Evolutionary conservation across 2,329 filamentous ascomycete species (phyloP).

Genomic region (Fusarium musae): DNA sequence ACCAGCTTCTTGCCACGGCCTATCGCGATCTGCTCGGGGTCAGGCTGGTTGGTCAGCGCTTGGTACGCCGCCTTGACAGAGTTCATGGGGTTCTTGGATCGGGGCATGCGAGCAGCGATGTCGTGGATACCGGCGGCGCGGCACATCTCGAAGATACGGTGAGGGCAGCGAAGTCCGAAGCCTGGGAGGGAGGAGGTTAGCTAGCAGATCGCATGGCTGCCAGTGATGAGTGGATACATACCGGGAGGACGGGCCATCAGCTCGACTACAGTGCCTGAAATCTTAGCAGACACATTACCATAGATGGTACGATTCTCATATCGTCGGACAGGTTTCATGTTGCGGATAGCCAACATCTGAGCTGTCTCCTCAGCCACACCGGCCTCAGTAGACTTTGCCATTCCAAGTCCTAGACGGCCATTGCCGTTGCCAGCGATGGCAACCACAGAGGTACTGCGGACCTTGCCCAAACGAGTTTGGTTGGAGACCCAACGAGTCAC

Average conservation of each 20-base stretch:
- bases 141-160: slow-evolving; percentile 94
- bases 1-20: slow-evolving; percentile 95
- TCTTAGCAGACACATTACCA: slow-evolving; percentile 84
- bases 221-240: slow-evolving; percentile 58
- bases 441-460: slow-evolving; percentile 79
- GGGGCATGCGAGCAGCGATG: slow-evolving; percentile 82
- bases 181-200: slow-evolving; percentile 63
- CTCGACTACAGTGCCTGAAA: slow-evolving; percentile 87
- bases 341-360: slow-evolving; percentile 83
- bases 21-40: slow-evolving; percentile 90
- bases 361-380: slow-evolving; percentile 77
- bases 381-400: slow-evolving; percentile 85
- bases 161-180: slow-evolving; percentile 91
- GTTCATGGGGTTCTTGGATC: slow-evolving; percentile 97
- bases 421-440: slow-evolving; percentile 88
- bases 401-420: slow-evolving; percentile 87
- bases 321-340: slow-evolving; percentile 90
- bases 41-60: slow-evolving; percentile 82
- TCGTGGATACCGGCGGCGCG: slow-evolving; percentile 88
- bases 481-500: slow-evolving; percentile 82
- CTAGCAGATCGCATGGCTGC: slow-evolving; percentile 5
- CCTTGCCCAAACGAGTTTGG: slow-evolving; percentile 96
- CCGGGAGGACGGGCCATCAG: slow-evolving; percentile 87
- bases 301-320: slow-evolving; percentile 95
- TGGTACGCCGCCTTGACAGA: slow-evolving; percentile 91